Conservation (phyloP, 805 yeast genomes). For the Spathaspora passalidarum region DNA sequence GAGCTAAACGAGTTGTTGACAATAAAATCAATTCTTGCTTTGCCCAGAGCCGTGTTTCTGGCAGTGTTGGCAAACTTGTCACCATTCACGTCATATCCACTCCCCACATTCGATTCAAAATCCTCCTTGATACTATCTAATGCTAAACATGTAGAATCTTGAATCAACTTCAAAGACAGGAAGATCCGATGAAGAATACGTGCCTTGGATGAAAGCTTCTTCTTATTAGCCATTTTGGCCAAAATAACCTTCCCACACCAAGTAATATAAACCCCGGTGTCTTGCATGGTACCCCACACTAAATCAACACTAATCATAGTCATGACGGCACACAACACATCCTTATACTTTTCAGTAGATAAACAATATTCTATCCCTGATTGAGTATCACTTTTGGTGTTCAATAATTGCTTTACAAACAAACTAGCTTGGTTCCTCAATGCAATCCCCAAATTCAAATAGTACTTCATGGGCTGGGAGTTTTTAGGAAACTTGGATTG, state of each 20-base stretch:
- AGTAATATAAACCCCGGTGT: conserved; percentile 69
- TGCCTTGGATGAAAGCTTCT: conserved; percentile 72
- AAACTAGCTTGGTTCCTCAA: conserved; percentile 71
- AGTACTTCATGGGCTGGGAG: conserved; percentile 64
- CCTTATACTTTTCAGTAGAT: conserved; percentile 69
- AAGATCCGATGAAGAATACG: conserved; percentile 73
- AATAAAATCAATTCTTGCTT: conserved; percentile 25
- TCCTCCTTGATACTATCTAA: conserved; percentile 34
- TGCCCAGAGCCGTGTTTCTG: conserved; percentile 2
- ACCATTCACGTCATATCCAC: conserved; percentile 34
- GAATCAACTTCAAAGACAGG: conserved; percentile 69
- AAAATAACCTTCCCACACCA: conserved; percentile 75
- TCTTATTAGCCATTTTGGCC: conserved; percentile 61
- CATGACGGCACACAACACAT: conserved; percentile 75
- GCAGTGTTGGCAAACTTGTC: conserved; percentile 22
- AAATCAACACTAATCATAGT: conserved; percentile 87
- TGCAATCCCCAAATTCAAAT: conserved; percentile 68
- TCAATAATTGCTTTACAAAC: conserved; percentile 57
- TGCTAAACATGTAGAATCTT: conserved; percentile 64
- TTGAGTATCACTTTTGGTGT: conserved; percentile 27
- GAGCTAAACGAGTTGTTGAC: conserved; percentile 13
- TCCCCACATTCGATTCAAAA: conserved; percentile 21
- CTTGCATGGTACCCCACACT: conserved; percentile 89
- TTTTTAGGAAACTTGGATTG: conserved; percentile 69
- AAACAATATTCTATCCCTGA: conserved; percentile 44